Evolutionary conservation across 441 rosid species (phyloP), one percentile per base, ranked within the genome.

Genomic region (Hypseocharis bilobata): DNA sequence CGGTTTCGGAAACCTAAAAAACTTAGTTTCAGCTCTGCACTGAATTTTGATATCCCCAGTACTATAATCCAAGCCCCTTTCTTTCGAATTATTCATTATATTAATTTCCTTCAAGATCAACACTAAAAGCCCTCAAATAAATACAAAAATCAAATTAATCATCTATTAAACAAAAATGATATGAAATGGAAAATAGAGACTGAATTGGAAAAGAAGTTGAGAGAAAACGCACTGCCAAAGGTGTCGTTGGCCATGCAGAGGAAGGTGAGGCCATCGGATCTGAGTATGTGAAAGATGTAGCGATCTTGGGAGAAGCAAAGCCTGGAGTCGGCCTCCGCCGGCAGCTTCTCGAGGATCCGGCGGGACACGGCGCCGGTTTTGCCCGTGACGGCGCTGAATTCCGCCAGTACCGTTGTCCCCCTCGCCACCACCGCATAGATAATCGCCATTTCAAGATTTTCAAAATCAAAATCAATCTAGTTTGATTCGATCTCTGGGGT

Each of bases 361-460:
- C 98, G 74, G 4, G 84, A 83, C 28, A 93, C 89, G 5, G 97
- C 90, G 55, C 96, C 97, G 0, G 89, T 69, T 79, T 93, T 93
- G 44, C 98, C 97, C 3, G 95, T 84, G 56, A 87, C 96, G 45
- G 91, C 99, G 78, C 93, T 91, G 84, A 91, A 93, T 76, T 93
- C 97, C 22, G 97, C 92, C 62, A 93, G 78, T 8, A 88, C 92
- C 63, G 91, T 95, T 73, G 93, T 88, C 26, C 89, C 95, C 34
- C 96, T 79, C 34, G 97, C 93, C 75, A 93, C 99, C 67, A 85
- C 84, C 32, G 96, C 91, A 69, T 91, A 91, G 0, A 88, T 51
- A 58, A 93, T 91, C 86, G 93, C 97, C 97, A 93, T 93, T 34
- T n/a, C n/a, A n/a, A n/a, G n/a, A n/a, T n/a, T n/a, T n/a, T n/a